A percentile compares a stretch with the other conserved stretches of the same genome.
These are phyloP conservation scores for Pelargonium fulgidum DNA, from an alignment of 441 rosid species.

Conservation along the genomic window DNA sequence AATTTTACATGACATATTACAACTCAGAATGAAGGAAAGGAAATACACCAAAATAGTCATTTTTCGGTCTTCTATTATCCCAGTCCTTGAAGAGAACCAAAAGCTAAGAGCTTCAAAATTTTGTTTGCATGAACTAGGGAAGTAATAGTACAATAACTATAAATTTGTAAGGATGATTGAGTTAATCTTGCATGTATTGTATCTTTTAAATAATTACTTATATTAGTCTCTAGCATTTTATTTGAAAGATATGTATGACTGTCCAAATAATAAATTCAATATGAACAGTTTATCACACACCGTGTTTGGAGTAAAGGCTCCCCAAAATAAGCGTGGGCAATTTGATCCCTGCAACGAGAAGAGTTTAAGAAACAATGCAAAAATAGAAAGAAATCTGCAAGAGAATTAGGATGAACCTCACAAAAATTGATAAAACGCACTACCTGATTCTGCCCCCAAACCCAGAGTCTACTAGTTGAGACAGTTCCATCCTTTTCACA, in stretches of 20 bases:
- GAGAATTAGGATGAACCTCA: neutral
- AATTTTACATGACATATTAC: too few relatives aligned
- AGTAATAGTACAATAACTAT: neutral
- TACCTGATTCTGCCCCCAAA: conserved; percentile 99
- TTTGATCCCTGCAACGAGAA: conserved; percentile 63
- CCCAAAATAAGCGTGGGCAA: conserved; percentile 74
- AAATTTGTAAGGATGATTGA: neutral
- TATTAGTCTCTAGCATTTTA: neutral
- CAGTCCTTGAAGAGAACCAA: too few relatives aligned
- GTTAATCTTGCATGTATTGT: neutral
- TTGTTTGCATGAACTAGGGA: neutral
- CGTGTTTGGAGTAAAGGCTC: conserved; percentile 68
- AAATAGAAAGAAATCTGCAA: conserved; percentile 4
- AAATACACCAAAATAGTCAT: too few relatives aligned
- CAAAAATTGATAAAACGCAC: neutral
- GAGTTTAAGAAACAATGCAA: conserved; percentile 8
- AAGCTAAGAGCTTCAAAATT: neutral
- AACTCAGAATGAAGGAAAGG: too few relatives aligned
- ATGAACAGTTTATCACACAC: conserved; percentile 28
- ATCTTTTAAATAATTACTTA: neutral
- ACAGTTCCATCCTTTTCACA: conserved; percentile 63
- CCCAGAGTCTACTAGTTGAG: conserved; percentile 75
- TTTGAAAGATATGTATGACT: neutral
- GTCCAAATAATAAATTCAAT: neutral
- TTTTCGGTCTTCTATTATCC: too few relatives aligned